Evolutionary conservation across 306 rosid species (phyloP).

Genomic region (Rubus parviflorus): DNA sequence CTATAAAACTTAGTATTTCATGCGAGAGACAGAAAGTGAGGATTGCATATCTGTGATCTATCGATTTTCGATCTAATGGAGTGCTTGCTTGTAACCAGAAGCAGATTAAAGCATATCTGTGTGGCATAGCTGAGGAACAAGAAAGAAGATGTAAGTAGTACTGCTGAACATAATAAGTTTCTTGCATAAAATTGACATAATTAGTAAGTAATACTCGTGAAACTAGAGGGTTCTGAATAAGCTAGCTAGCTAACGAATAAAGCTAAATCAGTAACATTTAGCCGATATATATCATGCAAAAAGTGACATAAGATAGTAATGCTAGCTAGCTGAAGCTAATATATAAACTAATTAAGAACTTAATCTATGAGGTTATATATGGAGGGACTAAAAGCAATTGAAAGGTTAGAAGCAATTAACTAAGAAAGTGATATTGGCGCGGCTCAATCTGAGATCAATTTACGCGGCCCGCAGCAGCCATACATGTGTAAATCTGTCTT

Average conservation of each 20-base stretch:
- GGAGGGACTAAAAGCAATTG: slow-evolving; percentile 8
- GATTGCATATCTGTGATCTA: slow-evolving; percentile 10
- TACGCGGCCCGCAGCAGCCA: slow-evolving; percentile 30
- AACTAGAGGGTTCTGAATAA: background rate
- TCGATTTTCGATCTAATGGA: background rate
- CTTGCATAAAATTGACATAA: background rate
- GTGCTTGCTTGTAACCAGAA: slow-evolving; percentile 15
- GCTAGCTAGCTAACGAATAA: background rate
- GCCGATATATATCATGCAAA: background rate
- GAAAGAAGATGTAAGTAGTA: background rate
- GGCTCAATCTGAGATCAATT: slow-evolving; percentile 99
- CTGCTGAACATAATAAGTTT: background rate
- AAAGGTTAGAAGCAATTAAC: background rate
- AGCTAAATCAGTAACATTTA: background rate
- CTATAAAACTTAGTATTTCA: background rate
- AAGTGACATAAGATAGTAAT: background rate
- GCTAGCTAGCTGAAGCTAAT: background rate
- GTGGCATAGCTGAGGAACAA: background rate
- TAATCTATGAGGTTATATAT: background rate
- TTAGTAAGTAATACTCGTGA: background rate
- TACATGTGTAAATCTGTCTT: slow-evolving; percentile 73
- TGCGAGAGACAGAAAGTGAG: slow-evolving; percentile 4
- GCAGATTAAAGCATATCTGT: background rate
- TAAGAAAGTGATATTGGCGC: slow-evolving; percentile 99
- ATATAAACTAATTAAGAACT: background rate